Conservation (phyloP, 106 monocot species). For the Dioscorea alata region DNA sequence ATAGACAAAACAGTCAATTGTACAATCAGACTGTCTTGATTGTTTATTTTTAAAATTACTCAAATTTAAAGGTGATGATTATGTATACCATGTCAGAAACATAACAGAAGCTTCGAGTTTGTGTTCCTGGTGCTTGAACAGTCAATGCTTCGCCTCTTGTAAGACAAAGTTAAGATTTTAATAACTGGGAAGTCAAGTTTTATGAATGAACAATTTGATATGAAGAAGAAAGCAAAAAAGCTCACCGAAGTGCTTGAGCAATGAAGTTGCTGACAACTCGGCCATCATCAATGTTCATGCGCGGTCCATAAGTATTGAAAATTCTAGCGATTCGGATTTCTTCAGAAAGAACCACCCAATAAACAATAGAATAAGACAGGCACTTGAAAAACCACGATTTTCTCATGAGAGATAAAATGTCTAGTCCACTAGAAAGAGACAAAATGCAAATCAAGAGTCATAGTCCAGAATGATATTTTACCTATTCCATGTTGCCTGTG, state of each 20-base stretch:
- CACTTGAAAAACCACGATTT: too few species aligned
- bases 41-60: too few species aligned
- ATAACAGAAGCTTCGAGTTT: conserved; percentile 98
- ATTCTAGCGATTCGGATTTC: conserved; percentile 98
- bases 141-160: conserved; percentile 78
- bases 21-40: too few species aligned
- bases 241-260: conserved; percentile 89
- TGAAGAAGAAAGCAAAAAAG: background rate
- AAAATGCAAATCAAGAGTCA: too few species aligned
- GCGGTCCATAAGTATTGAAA: conserved; percentile 96
- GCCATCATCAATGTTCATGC: conserved; percentile 99
- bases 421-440: too few species aligned
- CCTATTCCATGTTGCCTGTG: conserved; percentile 83
- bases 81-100: conserved; percentile 83
- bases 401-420: too few species aligned
- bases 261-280: conserved; percentile 99
- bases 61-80: too few species aligned
- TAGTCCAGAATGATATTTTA: conserved; percentile 7
- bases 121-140: conserved; percentile 91
- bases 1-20: background rate
- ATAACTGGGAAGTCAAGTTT: background rate
- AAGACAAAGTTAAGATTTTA: background rate
- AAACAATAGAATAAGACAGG: background rate
- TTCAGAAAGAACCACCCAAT: conserved; percentile 7
- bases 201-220: background rate